Evolutionary conservation across 2,329 filamentous ascomycete species (phyloP).

Genomic region (Paracorniculantispora psalliotae): DNA sequence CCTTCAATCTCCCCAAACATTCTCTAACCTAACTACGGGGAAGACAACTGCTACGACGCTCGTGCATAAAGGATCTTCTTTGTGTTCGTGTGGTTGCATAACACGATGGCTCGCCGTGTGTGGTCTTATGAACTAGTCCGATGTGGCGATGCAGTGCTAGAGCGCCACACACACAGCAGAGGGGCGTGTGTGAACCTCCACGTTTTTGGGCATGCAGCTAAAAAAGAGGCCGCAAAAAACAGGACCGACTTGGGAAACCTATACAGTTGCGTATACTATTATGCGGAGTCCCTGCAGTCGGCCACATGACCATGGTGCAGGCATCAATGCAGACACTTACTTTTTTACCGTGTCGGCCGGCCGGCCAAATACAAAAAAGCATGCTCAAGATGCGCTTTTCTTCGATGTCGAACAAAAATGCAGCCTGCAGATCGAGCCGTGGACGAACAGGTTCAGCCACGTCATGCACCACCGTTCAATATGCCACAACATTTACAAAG

Average conservation of each 20-base stretch:
- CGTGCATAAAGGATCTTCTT: neutral
- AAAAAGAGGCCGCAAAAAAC: neutral
- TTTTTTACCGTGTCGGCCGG: too few relatives aligned
- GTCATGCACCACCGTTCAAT: too few relatives aligned
- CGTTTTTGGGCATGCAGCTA: neutral
- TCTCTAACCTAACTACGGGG: too few relatives aligned
- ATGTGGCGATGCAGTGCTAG: too few relatives aligned
- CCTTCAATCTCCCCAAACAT: too few relatives aligned
- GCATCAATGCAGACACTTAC: too few relatives aligned
- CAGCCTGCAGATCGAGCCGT: too few relatives aligned
- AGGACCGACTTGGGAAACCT: too few relatives aligned
- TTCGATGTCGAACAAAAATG: neutral
- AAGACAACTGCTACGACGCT: neutral
- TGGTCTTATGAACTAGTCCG: neutral
- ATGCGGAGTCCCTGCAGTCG: neutral
- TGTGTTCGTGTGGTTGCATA: neutral
- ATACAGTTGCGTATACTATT: neutral
- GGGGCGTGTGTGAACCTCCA: neutral
- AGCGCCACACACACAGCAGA: neutral
- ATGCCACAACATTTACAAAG: too few relatives aligned
- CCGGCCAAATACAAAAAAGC: too few relatives aligned
- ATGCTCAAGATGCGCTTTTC: too few relatives aligned
- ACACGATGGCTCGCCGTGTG: neutral
- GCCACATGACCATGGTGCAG: neutral
- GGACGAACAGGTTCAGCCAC: too few relatives aligned